Evolutionary conservation across 2,329 filamentous ascomycete species (phyloP), one percentile per base, ranked within the genome.

Genomic region (Tolypocladium ovalisporum): DNA sequence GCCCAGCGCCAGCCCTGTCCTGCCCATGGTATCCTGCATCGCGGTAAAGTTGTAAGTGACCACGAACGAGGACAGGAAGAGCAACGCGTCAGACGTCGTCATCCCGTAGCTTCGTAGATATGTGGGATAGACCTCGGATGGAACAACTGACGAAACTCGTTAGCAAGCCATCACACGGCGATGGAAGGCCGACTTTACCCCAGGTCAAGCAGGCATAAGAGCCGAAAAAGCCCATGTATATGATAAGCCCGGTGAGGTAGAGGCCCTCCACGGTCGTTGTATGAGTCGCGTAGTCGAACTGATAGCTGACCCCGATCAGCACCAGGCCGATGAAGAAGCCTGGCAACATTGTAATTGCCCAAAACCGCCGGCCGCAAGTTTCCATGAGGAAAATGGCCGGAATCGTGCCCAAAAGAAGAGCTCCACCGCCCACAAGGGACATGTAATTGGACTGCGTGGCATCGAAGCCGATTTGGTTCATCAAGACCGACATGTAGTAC

Each of bases 31-130:
- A 0, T 79, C 68, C 68, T 87, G 82, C 87, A 89, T 90, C 12
- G 77, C 76, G 0, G 79, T 79, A 72, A 89, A 90, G 76, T 89
- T 89, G 76, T 89, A 89, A 12, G 86, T 89, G 55, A 89, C 85
- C 63, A 88, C 78, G 73, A 89, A 89, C 2, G 84, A 86, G 55
- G 80, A 83, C 27, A 89, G 76, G 79, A 89, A 90, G 6, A 89
- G 76, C 60, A 84, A 82, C 1, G 81, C 84, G 52, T 85, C 83
- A 0, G 84, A 86, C 0, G 81, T 85, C 5, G 85, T 87, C 86
- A 90, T 89, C 59, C 87, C 87, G 69, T 89, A 89, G 13, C 78
- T 82, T 54, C 87, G 80, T 0, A 89, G 79, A 66, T 89, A 89
- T 0, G 86, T 89, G 0, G 86, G 86, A 69, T 87, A 89, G 7